A percentile compares a stretch with the other conserved stretches of the same genome.
Conservation (phyloP, 306 rosid genomes). For the Glycine latifolia region DNA sequence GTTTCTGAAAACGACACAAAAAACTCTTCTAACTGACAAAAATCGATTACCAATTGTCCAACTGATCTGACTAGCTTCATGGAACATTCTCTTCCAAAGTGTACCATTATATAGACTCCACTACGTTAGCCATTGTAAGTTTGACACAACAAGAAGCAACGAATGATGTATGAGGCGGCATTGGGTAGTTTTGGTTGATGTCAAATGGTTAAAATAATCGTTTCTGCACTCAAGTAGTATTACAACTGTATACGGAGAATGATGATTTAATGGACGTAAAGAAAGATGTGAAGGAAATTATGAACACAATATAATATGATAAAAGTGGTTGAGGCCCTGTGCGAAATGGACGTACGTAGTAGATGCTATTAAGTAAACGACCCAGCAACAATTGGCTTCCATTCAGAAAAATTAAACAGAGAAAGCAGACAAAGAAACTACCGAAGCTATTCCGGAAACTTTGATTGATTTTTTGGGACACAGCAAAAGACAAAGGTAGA, state of each 20-base stretch:
- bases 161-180: neutral
- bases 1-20: neutral
- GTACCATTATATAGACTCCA: neutral
- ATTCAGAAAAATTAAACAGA: conserved; percentile 2
- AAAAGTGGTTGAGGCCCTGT: neutral
- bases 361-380: conserved; percentile 12
- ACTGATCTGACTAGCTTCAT: conserved; percentile 9
- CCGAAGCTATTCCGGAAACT: conserved; percentile 35
- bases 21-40: neutral
- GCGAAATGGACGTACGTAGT: neutral
- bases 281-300: neutral
- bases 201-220: conserved; percentile 3
- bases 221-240: neutral
- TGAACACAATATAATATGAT: neutral
- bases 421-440: conserved; percentile 44
- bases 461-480: conserved; percentile 40
- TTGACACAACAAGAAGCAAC: neutral
- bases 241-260: neutral
- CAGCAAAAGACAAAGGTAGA: conserved; percentile 30
- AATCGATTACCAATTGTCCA: neutral
- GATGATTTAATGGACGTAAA: conserved; percentile 3
- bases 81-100: conserved; percentile 11
- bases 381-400: conserved; percentile 32
- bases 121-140: neutral
- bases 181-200: neutral